phyloP scores from a whole-genome alignment of 164 flowering plant species.

The Taxillus chinensis region DNA sequence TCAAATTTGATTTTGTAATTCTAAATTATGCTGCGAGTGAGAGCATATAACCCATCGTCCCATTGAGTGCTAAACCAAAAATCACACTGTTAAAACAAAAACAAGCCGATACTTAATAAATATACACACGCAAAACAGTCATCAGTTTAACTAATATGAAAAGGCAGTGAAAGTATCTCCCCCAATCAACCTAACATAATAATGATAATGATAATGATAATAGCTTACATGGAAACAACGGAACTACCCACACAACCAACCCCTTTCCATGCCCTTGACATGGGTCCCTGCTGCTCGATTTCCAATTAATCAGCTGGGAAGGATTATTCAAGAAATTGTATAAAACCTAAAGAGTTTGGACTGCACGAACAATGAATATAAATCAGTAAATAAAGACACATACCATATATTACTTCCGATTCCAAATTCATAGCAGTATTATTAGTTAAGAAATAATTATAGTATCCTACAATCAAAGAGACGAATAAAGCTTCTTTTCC shows the following conservation, averaged over 20 bases:
- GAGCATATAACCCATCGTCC: conserved; percentile 81
- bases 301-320: conserved; percentile 70
- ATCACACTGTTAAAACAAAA: conserved; percentile 38
- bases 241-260: conserved; percentile 64
- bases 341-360: conserved; percentile 58
- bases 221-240: conserved; percentile 60
- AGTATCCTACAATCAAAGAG: no score
- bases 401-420: no score
- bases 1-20: no score
- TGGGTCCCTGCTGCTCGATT: conserved; percentile 74
- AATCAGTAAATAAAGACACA: not conserved
- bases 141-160: conserved; percentile 6
- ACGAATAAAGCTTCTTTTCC: no score
- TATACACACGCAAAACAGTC: conserved; percentile 7
- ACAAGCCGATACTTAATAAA: no score
- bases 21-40: no score
- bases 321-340: conserved; percentile 66
- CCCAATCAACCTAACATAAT: not conserved
- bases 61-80: conserved; percentile 67
- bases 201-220: no score
- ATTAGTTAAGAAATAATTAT: no score
- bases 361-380: conserved; percentile 25
- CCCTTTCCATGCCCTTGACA: conserved; percentile 86
- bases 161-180: not conserved
- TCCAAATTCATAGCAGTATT: no score